Evolutionary conservation across 257 asterid species (phyloP).

Genomic region (Solanum arcanum): DNA sequence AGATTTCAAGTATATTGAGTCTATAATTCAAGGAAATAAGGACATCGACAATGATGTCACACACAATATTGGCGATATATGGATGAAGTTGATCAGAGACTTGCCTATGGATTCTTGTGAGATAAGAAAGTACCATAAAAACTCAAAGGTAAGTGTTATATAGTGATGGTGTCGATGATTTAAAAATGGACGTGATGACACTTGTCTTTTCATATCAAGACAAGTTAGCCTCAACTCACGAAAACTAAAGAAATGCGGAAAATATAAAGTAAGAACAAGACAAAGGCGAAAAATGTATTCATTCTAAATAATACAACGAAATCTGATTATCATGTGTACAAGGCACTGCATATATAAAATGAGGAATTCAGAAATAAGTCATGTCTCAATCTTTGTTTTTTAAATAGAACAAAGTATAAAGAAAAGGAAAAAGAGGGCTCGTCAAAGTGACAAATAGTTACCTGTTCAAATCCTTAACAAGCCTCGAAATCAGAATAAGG

Average conservation of each 20-base stretch:
- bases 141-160: background rate
- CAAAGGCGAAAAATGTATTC: background rate
- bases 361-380: background rate
- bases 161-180: background rate
- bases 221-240: background rate
- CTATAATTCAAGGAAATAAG: background rate
- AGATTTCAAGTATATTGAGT: background rate
- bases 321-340: background rate
- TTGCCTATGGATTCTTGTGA: background rate
- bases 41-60: background rate
- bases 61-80: background rate
- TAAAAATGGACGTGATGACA: background rate
- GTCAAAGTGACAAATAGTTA: background rate
- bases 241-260: background rate
- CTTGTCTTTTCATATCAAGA: background rate
- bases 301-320: background rate
- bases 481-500: background rate
- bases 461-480: background rate
- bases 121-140: background rate
- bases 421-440: background rate
- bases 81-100: background rate
- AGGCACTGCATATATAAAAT: background rate
- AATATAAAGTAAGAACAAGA: background rate
- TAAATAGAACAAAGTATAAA: background rate
- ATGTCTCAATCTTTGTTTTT: background rate